Evolutionary conservation across 257 asterid species (phyloP), one percentile per base, ranked within the genome.

Genomic region (Plectranthus barbatus): DNA sequence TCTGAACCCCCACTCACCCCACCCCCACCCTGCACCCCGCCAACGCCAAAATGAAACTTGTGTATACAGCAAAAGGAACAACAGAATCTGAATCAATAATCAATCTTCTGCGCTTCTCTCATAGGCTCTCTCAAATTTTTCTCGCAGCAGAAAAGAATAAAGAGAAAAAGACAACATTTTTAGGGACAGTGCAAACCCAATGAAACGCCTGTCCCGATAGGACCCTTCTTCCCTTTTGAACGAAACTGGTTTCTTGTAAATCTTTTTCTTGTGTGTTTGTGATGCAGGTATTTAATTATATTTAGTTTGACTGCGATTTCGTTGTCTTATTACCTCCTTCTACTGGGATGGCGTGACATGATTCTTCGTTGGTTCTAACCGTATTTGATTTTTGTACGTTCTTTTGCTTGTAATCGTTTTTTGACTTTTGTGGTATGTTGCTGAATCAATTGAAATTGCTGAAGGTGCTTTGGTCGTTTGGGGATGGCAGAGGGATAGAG

Each of bases 201-300:
- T 31, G 9, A 55, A 64, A 56, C 67, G 56, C 65, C 70, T 41
- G 20, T 42, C 41, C 57, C 63, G 60, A 56, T 59, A 9, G 63
- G 40, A 56, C 56, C 39, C 51, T 62, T 47, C 41, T 60, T 36
- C 33, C n/a, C n/a, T n/a, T n/a, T n/a, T n/a, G n/a, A n/a, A n/a
- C n/a, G n/a, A n/a, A n/a, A n/a, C n/a, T n/a, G n/a, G n/a, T n/a
- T n/a, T n/a, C n/a, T n/a, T n/a, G n/a, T n/a, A n/a, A n/a, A n/a
- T n/a, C 50, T 59, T 60, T n/a, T 57, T 45, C 56, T 72, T 42
- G 40, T 69, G 36, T 24, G 7, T 37, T 19, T 60, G 39, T 61
- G 41, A 37, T 50, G 62, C 45, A 55, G 57, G 58, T 75, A 44
- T 20, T 41, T 51, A 19, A 61, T 71, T 26, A 13, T n/a, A n/a